Percentiles rank a stretch among this genome's conserved stretches.
These are phyloP conservation scores for Comarum palustre DNA, from an alignment of 306 rosid genomes.

Conservation along the genomic window DNA sequence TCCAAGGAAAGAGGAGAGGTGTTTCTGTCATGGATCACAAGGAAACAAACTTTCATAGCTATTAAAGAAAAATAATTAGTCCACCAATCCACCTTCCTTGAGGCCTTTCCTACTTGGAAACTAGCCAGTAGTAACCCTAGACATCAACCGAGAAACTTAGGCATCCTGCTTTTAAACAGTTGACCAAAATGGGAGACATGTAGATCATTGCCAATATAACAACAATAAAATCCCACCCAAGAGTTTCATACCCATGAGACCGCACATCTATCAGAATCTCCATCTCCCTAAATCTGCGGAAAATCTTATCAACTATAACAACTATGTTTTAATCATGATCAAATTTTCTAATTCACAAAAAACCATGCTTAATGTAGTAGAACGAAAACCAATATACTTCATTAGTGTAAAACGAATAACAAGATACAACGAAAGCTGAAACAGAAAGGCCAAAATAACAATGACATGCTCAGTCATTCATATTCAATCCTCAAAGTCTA, in stretches of 20 bases:
- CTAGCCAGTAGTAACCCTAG: no score
- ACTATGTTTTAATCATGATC: neutral
- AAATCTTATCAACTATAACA: neutral
- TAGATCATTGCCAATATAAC: no score
- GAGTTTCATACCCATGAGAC: neutral
- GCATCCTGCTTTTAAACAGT: neutral
- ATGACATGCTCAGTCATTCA: neutral
- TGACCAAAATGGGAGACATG: neutral
- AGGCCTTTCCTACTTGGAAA: no score
- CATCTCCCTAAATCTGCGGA: neutral
- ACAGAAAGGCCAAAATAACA: neutral
- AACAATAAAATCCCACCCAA: no score
- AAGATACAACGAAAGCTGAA: neutral
- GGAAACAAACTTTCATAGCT: neutral
- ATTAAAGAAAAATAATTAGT: neutral
- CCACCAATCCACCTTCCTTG: neutral
- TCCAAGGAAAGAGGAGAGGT: neutral
- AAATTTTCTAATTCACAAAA: neutral
- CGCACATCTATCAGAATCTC: neutral
- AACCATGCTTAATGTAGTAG: neutral
- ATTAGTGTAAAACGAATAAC: neutral
- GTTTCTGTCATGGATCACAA: neutral
- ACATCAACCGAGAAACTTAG: no score
- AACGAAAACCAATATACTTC: neutral
- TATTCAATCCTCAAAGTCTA: neutral